Percentiles rank a stretch among this genome's conserved stretches.
phyloP scores from a whole-genome alignment of 2,329 filamentous ascomycete species.

The Trichophyton mentagrophytes region DNA sequence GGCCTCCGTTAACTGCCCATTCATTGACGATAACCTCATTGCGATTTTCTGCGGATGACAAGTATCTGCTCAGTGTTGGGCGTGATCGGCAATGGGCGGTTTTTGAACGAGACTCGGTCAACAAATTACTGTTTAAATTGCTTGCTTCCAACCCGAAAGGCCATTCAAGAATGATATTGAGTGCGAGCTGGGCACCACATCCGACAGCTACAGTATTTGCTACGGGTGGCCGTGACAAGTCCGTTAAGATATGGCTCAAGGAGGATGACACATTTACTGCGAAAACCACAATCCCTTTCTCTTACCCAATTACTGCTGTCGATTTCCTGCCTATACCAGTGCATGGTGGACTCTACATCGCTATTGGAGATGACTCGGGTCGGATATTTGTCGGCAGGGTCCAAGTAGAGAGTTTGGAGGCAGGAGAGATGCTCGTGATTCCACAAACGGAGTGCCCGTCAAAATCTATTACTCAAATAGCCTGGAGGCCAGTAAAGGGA shows the following conservation, averaged over 20 bases:
- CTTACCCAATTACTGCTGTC: constrained; percentile 56
- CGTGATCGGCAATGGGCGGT: constrained; percentile 84
- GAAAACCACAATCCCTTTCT: constrained; percentile 41
- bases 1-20: constrained; percentile 71
- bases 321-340: constrained; percentile 43
- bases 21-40: constrained; percentile 74
- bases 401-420: constrained; percentile 19
- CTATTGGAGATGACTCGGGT: constrained; percentile 37
- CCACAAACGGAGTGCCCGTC: constrained; percentile 41
- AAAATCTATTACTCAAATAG: constrained; percentile 52
- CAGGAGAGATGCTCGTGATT: constrained; percentile 20
- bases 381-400: constrained; percentile 32
- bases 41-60: constrained; percentile 63
- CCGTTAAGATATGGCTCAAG: constrained; percentile 56
- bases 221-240: constrained; percentile 83
- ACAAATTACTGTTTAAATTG: constrained; percentile 41
- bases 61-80: constrained; percentile 71
- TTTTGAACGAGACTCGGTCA: constrained; percentile 45
- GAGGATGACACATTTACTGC: constrained; percentile 37
- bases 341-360: constrained; percentile 27
- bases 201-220: constrained; percentile 48
- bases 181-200: constrained; percentile 64
- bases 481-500: constrained; percentile 48
- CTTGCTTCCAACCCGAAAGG: constrained; percentile 63
- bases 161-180: constrained; percentile 84